Conservation (phyloP, 805 yeast species). For the Teunomyces gatunensis region DNA sequence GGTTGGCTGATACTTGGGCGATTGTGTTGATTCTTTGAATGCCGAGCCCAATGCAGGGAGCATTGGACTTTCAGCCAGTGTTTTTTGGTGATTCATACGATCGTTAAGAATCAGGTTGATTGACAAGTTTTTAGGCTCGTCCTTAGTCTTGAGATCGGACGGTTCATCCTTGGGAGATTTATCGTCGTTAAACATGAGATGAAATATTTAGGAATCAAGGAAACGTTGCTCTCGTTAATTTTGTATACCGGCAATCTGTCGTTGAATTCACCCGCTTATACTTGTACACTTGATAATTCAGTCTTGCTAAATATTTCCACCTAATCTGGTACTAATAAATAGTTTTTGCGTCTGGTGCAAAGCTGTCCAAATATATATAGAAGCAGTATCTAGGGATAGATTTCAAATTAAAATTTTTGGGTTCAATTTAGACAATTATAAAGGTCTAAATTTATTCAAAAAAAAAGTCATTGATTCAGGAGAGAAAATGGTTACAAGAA, state of each 20-base stretch:
- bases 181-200: not conserved
- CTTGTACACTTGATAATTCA: not conserved
- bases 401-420: slow-evolving; percentile 3
- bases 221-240: not conserved
- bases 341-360: not conserved
- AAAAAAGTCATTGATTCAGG: slow-evolving; percentile 2
- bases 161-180: slow-evolving; percentile 1
- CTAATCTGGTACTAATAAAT: not conserved
- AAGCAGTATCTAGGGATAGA: not conserved
- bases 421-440: slow-evolving; percentile 3
- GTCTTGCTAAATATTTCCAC: not conserved
- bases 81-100: not conserved
- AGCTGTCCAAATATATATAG: not conserved
- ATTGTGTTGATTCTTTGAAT: not conserved
- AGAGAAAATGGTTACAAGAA: slow-evolving; percentile 2
- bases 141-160: not conserved
- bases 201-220: not conserved
- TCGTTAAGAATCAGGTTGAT: slow-evolving; percentile 9
- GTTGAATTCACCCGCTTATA: not conserved
- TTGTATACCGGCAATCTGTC: not conserved
- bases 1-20: not conserved
- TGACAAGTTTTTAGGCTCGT: slow-evolving; percentile 7
- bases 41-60: not conserved
- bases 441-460: slow-evolving; percentile 2
- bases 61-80: not conserved